Base-by-base conservation (phyloP, 257 asterid species). In the Solanum virginianum region DNA sequence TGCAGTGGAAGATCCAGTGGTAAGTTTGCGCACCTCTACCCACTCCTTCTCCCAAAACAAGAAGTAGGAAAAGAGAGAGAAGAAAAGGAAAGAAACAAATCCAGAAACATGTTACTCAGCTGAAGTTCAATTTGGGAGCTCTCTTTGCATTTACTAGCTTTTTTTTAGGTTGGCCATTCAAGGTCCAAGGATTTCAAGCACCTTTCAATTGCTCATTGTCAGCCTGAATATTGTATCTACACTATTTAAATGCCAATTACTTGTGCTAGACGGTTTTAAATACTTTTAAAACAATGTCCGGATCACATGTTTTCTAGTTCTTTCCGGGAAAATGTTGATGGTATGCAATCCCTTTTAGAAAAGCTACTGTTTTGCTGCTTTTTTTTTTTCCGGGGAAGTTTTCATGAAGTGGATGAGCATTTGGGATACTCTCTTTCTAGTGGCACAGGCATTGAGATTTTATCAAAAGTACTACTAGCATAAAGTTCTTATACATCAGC, bases 1-100 rank as follows among this genome's bases (percentile, higher is more conserved):
- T 62, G 72, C 88, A 74, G 97, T 88, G 62, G 99, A 94, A 92
- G 97, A 95, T 77, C 89, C 90, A 56, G 62, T 56, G 8, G 62
- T 56, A 10, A 56, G 62, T 56, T 56, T 54, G 10, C 17, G 20
- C 59, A 54, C 59, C 62, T 17, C 62, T 56, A 56, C 11, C 60
- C 62, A 56, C 22, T 2, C 36, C 36, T 29, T 29, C 54, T 14
- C 1, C 17, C 0, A 12, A 51, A 51, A 14, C 55, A 51, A 49
- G 54, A 49, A 51, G 13, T 49, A 14, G 54, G 54, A 49, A 49
- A 49, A 49, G 54, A 14, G 15, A 49, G 12, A 49, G 54, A 51
- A 51, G 55, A 51, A 51, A 11, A 14, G 13, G 55, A 51, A 51
- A 51, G 12, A 51, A 51, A 51, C 55, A 4, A 14, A 51, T 51